A percentile compares a stretch with the other conserved stretches of the same genome.
These are phyloP conservation scores for Globisporangium heterothallicum DNA, from an alignment of 352 stramenopile genomes.

Conservation along the genomic window DNA sequence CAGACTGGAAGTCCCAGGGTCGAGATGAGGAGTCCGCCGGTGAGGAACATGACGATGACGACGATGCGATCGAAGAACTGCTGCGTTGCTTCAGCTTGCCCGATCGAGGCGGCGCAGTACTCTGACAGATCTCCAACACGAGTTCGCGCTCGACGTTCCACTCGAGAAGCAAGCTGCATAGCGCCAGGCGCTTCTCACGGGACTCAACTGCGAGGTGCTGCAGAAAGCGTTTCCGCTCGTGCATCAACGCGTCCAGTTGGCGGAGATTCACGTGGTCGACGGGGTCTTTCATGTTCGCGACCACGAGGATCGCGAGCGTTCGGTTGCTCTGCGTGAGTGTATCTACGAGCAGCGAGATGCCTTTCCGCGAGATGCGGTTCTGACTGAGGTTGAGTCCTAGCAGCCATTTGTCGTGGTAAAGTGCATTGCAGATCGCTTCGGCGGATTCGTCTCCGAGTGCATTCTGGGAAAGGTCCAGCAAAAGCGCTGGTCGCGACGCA, in stretches of 20 bases:
- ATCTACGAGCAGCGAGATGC: conserved; percentile 23
- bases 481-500: conserved; percentile 11
- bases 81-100: too few relatives aligned
- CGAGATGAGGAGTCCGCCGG: too few relatives aligned
- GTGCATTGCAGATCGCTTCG: conserved; percentile 36
- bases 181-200: conserved; percentile 31
- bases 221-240: conserved; percentile 19
- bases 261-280: conserved; percentile 12
- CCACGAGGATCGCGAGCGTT: conserved; percentile 37
- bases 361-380: conserved; percentile 32
- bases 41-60: too few relatives aligned
- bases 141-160: conserved; percentile 42
- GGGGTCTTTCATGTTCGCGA: conserved; percentile 25
- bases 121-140: conserved; percentile 51
- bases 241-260: conserved; percentile 20
- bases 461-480: conserved; percentile 52
- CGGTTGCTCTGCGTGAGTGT: conserved; percentile 39
- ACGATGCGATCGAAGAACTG: too few relatives aligned
- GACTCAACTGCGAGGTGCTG: conserved; percentile 34
- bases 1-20: background rate
- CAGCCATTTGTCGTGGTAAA: conserved; percentile 67
- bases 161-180: conserved; percentile 47
- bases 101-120: too few relatives aligned
- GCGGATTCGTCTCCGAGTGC: conserved; percentile 30
- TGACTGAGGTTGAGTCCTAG: conserved; percentile 42